Percentiles rank a stretch among this genome's conserved stretches.
phyloP scores from a whole-genome alignment of 2,329 filamentous ascomycete genomes.

The Calonectria leucothoes region DNA sequence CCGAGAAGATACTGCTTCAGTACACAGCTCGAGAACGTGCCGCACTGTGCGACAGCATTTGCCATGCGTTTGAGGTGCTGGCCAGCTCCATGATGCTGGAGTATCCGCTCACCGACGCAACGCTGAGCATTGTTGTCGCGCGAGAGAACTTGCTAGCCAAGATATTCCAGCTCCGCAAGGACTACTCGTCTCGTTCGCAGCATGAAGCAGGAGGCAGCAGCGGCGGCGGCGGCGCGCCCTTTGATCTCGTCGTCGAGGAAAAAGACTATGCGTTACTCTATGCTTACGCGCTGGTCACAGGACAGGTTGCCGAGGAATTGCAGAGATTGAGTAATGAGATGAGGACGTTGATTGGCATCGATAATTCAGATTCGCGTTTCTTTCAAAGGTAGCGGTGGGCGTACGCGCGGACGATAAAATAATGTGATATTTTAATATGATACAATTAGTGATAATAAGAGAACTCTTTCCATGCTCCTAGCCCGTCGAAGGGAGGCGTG shows the following conservation, averaged over 20 bases:
- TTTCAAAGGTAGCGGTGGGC: conserved; percentile 11
- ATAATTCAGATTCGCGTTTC: conserved; percentile 35
- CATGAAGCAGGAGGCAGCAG: conserved; percentile 29
- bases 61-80: conserved; percentile 86
- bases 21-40: conserved; percentile 84
- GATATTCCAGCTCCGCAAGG: conserved; percentile 86
- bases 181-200: conserved; percentile 56
- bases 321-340: conserved; percentile 66
- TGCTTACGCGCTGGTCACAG: conserved; percentile 82
- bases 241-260: conserved; percentile 64
- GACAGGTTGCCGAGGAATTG: conserved; percentile 74
- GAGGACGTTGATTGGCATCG: conserved; percentile 34
- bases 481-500: background rate
- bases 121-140: conserved; percentile 84
- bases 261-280: conserved; percentile 92
- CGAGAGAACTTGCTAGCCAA: conserved; percentile 86
- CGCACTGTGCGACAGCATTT: conserved; percentile 87
- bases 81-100: conserved; percentile 94
- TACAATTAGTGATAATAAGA: background rate
- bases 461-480: background rate
- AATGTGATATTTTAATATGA: background rate
- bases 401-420: background rate
- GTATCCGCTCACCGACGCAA: conserved; percentile 88
- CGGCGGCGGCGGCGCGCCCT: conserved; percentile 23
- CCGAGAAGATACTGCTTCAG: conserved; percentile 82